Base-by-base conservation (phyloP, 805 yeast genomes). In the Barnettozyma californica region DNA sequence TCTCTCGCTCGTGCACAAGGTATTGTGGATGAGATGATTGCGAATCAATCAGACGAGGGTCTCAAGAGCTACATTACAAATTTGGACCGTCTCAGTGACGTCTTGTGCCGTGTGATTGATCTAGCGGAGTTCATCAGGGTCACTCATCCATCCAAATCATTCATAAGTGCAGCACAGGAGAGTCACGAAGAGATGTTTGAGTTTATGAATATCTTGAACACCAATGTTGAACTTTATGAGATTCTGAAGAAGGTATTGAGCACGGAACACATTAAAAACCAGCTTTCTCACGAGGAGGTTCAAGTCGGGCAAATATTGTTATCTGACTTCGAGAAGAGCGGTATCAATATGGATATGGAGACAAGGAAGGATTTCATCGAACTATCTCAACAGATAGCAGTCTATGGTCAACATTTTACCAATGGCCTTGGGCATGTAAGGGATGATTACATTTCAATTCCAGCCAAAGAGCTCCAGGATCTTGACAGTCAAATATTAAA, bases 71-170 rank as follows among this genome's bases (percentile, higher is more conserved):
- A 80, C 46, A 77, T 92, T 46, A 62, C 78, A 39, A 80, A 81
- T 45, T 69, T 94, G 53, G 99, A 94, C 62, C 80, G 89, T 55
- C 68, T 94, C 36, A 86, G 96, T 59, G 98, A 94, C 62, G 78
- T 85, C 26, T 67, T 94, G 27, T 94, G 99, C 63, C 78, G 96
- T 48, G 97, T 89, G 6, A 91, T 94, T 37, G 99, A 94, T 66
- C 76, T 92, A 44, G 92, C 96, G 34, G 98, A 91, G 58, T 92
- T 92, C 68, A 80, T 94, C 26, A 71, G 98, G 42, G 90, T 89
- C 21, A 82, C 84, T 1, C 98, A 92, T 62, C 97, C 98, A 1
- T 77, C 83, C 53, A 70, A 70, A 44, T 66, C 70, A 16, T 89
- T 87, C 75, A 74, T 85, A 10, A 74, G 73, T 36, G 91, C 90